Percentiles rank a stretch among this genome's conserved stretches.
These are phyloP conservation scores for Wallacemonas sp. DNA, from an alignment of 208 protist species.

Conservation along the genomic window DNA sequence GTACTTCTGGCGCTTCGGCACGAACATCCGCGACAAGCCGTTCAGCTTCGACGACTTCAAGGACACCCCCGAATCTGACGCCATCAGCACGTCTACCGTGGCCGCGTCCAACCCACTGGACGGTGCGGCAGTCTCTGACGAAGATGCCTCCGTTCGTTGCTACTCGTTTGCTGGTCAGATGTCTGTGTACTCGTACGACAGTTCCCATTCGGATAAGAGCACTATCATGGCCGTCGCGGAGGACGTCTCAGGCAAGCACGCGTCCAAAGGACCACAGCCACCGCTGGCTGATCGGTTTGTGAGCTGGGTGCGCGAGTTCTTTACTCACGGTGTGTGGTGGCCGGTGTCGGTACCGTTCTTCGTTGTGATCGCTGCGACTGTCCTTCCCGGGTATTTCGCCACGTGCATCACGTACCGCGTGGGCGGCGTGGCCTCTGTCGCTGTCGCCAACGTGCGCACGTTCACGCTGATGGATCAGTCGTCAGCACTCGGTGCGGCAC, in stretches of 20 bases:
- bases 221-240: neutral
- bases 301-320: neutral
- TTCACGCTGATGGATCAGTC: constrained; percentile 14
- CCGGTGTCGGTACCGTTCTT: constrained; percentile 11
- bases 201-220: neutral
- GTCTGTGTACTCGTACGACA: too few species aligned
- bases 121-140: neutral
- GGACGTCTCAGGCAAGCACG: neutral
- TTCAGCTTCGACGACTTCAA: constrained; percentile 13
- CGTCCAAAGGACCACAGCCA: neutral
- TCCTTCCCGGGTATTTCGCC: neutral
- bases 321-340: constrained; percentile 12
- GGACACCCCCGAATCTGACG: neutral
- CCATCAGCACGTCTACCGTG: neutral
- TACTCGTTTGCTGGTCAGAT: too few species aligned
- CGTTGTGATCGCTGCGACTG: neutral
- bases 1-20: constrained; percentile 16
- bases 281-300: neutral
- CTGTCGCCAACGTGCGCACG: constrained; percentile 2
- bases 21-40: constrained; percentile 4
- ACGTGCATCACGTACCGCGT: constrained; percentile 14
- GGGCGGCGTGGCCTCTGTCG: constrained; percentile 8
- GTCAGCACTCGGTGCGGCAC: neutral
- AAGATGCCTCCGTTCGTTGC: too few species aligned
- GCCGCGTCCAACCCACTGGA: neutral